Base-by-base conservation (phyloP, 2,329 filamentous ascomycete species). In the Cordyceps fumosorosea region DNA sequence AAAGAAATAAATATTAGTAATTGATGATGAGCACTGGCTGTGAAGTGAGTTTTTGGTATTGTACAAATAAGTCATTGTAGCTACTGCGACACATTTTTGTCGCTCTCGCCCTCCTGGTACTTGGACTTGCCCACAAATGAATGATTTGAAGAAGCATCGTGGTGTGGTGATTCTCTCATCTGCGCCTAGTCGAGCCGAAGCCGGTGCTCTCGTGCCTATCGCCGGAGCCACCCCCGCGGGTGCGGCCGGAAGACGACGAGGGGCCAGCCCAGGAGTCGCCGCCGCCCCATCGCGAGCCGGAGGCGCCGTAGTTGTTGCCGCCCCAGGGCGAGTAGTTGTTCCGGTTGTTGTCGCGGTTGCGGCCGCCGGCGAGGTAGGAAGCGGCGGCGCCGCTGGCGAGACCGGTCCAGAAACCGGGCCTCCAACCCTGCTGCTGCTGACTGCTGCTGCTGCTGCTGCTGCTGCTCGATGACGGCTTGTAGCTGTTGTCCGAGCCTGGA, bases 381-480 rank as follows among this genome's bases (percentile, higher is more conserved):
- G 87, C 89, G 1, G 89, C 88, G 5, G 86, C 87, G 51, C 89
- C 90, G 18, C 83, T 82, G 0, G 83, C 80, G n/a, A 84, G 75
- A 22, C 89, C 89, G 20, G 78, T 83, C 89, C 89, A 75, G 71
- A 60, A 65, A 63, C 64, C 66, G 32, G 66, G 66, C 10, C 64
- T 54, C 66, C 65, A 67, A 14, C 61, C 62, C 52, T 64, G 65
- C n/a, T 65, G 63, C 34, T 71, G 71, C 12, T 69, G 70, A 51
- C 65, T 67, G 7, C 73, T 72, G 60, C 51, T 16, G 14, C 18
- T n/a, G 45, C 45, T 26, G 53, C 66, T 67, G 10, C 73, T 72
- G 60, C 81, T 80, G 1, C 73, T 72, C 10, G 75, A 3, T 71
- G 74, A 45, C 14, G 60, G 45, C 52, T 59, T 44, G 29, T 50